A percentile compares a stretch with the other conserved stretches of the same genome.
Conservation (phyloP, 495 filamentous ascomycete genomes). For the Lindgomyces ingoldianus region DNA sequence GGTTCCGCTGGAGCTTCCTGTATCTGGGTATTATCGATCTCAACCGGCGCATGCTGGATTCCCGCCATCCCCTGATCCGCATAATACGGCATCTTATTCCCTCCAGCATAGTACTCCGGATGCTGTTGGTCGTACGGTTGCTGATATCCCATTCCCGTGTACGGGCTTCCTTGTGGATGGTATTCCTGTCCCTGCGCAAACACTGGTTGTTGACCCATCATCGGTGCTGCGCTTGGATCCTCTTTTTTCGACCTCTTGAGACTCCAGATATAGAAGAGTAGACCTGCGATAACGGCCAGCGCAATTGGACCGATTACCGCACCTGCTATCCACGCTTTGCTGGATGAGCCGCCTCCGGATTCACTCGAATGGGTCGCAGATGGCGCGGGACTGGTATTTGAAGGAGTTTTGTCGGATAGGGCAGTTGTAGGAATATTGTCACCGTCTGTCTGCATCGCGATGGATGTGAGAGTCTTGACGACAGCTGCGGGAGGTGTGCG, state of each 20-base stretch:
- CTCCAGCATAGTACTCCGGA: background rate
- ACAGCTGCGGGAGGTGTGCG: conserved; percentile 12
- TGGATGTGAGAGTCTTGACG: conserved; percentile 7
- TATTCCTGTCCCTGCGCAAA: background rate
- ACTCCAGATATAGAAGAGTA: conserved; percentile 17
- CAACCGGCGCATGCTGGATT: background rate
- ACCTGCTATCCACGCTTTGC: conserved; percentile 17
- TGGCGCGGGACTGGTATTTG: background rate
- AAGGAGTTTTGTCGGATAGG: background rate
- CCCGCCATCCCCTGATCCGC: background rate
- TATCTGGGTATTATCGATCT: no score
- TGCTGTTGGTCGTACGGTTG: background rate
- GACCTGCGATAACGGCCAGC: conserved; percentile 5
- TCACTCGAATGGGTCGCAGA: no score
- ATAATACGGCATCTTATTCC: background rate
- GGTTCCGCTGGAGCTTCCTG: background rate
- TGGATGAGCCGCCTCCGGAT: background rate
- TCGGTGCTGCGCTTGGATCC: conserved; percentile 1
- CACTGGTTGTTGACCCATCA: background rate
- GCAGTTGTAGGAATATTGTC: background rate
- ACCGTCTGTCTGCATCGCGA: background rate
- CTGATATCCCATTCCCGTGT: background rate
- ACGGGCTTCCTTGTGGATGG: background rate
- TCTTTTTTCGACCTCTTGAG: background rate
- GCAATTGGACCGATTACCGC: conserved; percentile 5